A percentile compares a stretch with the other conserved stretches of the same genome.
Evolutionary conservation across 73 alveolate species (phyloP).

Genomic region (Paramecium biaurelia): DNA sequence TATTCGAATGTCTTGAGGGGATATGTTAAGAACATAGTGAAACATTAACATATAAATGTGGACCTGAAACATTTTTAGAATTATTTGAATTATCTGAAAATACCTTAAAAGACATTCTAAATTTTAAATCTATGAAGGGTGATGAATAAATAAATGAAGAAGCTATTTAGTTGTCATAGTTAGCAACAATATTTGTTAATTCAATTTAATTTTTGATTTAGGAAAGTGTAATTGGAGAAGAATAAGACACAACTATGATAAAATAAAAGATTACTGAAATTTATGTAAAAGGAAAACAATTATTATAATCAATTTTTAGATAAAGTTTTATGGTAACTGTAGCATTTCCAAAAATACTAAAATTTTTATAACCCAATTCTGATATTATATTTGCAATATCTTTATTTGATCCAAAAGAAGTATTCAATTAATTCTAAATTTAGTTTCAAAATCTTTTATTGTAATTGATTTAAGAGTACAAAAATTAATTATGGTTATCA

Average conservation of each 20-base stretch:
- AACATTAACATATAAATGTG: slow-evolving; percentile 35
- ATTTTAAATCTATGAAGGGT: neutral
- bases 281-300: neutral
- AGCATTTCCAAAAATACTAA: neutral
- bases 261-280: neutral
- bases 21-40: neutral
- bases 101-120: neutral
- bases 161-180: neutral
- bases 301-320: neutral
- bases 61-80: neutral
- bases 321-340: neutral
- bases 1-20: slow-evolving; percentile 11
- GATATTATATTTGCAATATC: neutral
- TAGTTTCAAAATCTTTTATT: neutral
- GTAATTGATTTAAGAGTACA: neutral
- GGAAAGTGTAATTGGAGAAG: slow-evolving; percentile 2
- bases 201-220: neutral
- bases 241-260: neutral
- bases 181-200: neutral
- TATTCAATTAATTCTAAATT: neutral
- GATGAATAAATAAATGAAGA: slow-evolving; percentile 47
- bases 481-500: neutral
- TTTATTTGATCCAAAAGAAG: slow-evolving; percentile 25
- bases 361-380: neutral
- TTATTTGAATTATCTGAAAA: neutral